phyloP scores from a whole-genome alignment of 169 alveolate species.

The Amoebophrya sp. region DNA sequence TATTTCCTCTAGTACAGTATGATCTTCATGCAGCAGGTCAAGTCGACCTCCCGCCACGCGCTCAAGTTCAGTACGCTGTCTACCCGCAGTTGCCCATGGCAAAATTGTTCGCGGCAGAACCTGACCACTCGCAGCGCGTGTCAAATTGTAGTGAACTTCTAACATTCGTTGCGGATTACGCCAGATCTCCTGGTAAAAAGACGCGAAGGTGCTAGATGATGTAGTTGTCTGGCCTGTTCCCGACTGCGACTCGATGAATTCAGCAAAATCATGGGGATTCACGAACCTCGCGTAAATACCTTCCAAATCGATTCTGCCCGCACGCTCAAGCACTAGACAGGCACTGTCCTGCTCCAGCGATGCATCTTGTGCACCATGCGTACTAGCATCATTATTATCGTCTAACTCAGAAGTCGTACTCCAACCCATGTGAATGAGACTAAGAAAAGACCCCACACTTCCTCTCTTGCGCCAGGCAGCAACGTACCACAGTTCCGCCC shows the following conservation, averaged over 20 bases:
- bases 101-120: background rate
- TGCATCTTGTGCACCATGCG: too few species aligned
- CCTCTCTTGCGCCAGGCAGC: background rate
- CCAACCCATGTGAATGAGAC: background rate
- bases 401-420: background rate
- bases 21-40: too few species aligned
- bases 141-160: background rate
- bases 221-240: background rate
- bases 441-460: background rate
- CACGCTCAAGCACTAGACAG: background rate
- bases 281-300: background rate
- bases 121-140: background rate
- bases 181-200: background rate
- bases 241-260: background rate
- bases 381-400: too few species aligned
- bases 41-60: too few species aligned
- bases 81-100: background rate
- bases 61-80: too few species aligned
- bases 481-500: constrained; percentile 6
- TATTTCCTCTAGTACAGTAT: background rate
- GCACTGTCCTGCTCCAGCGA: background rate
- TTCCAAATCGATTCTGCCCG: background rate
- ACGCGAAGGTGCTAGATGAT: background rate
- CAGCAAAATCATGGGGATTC: background rate
- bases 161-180: background rate